phyloP scores from a whole-genome alignment of 2,329 filamentous ascomycete genomes.

The Chaetomiaceae sp. region DNA sequence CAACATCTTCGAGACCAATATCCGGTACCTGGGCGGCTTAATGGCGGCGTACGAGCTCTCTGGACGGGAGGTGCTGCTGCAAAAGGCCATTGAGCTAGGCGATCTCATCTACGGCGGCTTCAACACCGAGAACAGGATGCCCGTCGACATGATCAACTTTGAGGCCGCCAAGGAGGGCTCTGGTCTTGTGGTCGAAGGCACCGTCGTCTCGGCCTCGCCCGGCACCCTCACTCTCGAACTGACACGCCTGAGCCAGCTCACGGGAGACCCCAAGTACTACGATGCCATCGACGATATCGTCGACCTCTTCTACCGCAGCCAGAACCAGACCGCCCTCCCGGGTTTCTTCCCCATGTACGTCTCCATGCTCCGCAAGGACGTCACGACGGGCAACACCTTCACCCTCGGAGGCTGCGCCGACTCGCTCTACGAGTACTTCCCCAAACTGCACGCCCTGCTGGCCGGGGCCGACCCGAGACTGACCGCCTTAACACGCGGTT shows the following conservation, averaged over 20 bases:
- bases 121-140: constrained; percentile 45
- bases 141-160: constrained; percentile 43
- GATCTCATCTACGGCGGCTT: constrained; percentile 45
- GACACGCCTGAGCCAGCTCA: constrained; percentile 67
- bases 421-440: constrained; percentile 47
- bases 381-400: constrained; percentile 31
- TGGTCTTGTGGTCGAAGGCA: constrained; percentile 32
- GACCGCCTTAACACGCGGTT: constrained; percentile 53
- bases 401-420: constrained; percentile 35
- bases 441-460: constrained; percentile 50
- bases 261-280: constrained; percentile 67
- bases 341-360: constrained; percentile 67
- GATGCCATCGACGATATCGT: constrained; percentile 70
- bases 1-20: constrained; percentile 34
- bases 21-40: constrained; percentile 32
- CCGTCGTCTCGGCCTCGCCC: constrained; percentile 41
- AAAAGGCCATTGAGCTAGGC: constrained; percentile 43
- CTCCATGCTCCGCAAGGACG: constrained; percentile 49
- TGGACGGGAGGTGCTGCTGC: constrained; percentile 33
- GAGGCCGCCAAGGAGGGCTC: constrained; percentile 34
- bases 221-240: constrained; percentile 70
- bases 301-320: constrained; percentile 52
- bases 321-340: constrained; percentile 62
- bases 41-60: constrained; percentile 30
- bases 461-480: constrained; percentile 56